Evolutionary conservation across 495 filamentous ascomycete species (phyloP).

Genomic region (Tetracladium marchalianum): DNA sequence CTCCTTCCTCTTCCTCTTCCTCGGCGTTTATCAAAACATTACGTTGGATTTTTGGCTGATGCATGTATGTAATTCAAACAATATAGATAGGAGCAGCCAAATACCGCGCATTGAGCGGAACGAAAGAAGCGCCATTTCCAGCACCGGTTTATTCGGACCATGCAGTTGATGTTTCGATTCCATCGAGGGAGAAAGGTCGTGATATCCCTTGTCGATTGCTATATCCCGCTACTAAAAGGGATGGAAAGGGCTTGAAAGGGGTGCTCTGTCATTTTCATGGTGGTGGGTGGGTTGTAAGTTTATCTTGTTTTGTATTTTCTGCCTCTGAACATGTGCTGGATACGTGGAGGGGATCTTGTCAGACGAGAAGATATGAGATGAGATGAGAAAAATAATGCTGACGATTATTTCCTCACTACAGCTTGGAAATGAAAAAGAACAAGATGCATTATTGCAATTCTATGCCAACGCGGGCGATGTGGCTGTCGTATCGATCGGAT

Average conservation of each 20-base stretch:
- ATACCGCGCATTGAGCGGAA: conserved; percentile 14
- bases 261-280: conserved; percentile 45
- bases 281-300: conserved; percentile 32
- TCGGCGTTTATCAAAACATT: background rate
- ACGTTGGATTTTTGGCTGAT: background rate
- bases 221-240: conserved; percentile 22
- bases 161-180: conserved; percentile 30
- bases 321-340: conserved; percentile 24
- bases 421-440: conserved; percentile 16
- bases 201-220: conserved; percentile 39
- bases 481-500: conserved; percentile 43
- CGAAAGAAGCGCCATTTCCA: conserved; percentile 9
- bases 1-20: background rate
- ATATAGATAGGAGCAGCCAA: conserved; percentile 16
- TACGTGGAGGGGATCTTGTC: too few species aligned
- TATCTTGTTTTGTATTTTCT: too few species aligned
- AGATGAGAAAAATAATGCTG: background rate
- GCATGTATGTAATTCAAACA: background rate
- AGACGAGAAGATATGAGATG: too few species aligned
- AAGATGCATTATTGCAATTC: conserved; percentile 28
- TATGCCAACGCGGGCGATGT: conserved; percentile 32
- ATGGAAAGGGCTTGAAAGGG: conserved; percentile 29
- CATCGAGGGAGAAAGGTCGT: conserved; percentile 37
- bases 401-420: background rate
- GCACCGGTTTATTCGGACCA: conserved; percentile 2